These are phyloP conservation scores for Sclerotinia nivalis DNA, from an alignment of 2,329 filamentous ascomycete species.

Conservation along the genomic window DNA sequence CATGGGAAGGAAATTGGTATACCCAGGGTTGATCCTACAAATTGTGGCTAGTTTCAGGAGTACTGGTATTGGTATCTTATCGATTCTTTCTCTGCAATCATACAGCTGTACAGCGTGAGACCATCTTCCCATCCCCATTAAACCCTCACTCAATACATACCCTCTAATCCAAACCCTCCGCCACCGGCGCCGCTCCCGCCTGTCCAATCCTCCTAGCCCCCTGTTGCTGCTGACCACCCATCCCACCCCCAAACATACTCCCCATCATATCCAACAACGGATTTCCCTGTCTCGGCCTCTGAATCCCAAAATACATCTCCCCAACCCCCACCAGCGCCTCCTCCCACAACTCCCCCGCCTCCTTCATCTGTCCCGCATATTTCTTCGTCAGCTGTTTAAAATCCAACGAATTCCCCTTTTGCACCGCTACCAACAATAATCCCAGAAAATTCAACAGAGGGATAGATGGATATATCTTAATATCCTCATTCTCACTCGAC, in stretches of 20 bases:
- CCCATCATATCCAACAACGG: constrained; percentile 98
- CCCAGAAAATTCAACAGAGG: constrained; percentile 95
- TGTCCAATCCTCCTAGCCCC: constrained; percentile 43
- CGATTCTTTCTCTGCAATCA: not conserved
- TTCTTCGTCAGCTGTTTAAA: constrained; percentile 81
- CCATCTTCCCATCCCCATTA: not conserved
- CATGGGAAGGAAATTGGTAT: not conserved
- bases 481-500: constrained; percentile 71
- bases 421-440: constrained; percentile 78
- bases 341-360: constrained; percentile 73
- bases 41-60: not conserved
- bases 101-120: not conserved
- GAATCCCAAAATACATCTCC: constrained; percentile 96
- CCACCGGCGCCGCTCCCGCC: constrained; percentile 47
- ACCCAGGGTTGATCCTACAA: constrained; percentile 3
- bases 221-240: constrained; percentile 45
- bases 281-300: constrained; percentile 84
- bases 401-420: constrained; percentile 72
- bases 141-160: not conserved
- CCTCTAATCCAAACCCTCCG: constrained; percentile 60
- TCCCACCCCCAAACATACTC: constrained; percentile 81
- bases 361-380: constrained; percentile 76
- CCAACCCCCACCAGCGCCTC: constrained; percentile 83
- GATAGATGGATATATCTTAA: constrained; percentile 82
- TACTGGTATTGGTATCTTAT: constrained; percentile 14